Conservation (phyloP, 192 early-diverging fungal species). For the Podila minutissima region DNA sequence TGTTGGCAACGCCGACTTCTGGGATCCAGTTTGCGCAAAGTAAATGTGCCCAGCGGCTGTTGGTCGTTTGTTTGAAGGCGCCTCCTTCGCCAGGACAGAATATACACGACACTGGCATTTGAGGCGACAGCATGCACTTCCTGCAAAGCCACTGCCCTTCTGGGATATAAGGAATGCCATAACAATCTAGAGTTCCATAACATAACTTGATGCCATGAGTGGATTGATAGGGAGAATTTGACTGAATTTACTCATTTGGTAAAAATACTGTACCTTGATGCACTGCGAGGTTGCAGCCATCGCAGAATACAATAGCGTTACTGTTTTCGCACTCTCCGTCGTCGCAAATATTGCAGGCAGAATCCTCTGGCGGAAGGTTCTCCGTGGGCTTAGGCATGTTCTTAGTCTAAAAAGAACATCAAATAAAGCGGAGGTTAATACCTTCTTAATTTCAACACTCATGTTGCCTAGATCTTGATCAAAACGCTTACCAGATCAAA, state of each 20-base stretch:
- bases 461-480: not conserved
- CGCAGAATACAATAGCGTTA: constrained; percentile 99
- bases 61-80: constrained; percentile 95
- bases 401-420: constrained; percentile 65
- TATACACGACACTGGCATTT: constrained; percentile 86
- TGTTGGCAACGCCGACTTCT: constrained; percentile 87
- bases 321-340: constrained; percentile 99
- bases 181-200: constrained; percentile 79
- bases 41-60: constrained; percentile 95
- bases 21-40: constrained; percentile 98
- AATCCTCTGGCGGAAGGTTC: constrained; percentile 79
- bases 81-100: constrained; percentile 95
- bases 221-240: not conserved
- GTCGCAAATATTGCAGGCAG: constrained; percentile 93
- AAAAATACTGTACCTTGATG: constrained; percentile 80
- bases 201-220: not conserved
- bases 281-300: constrained; percentile 98
- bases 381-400: constrained; percentile 77
- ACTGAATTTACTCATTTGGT: not conserved
- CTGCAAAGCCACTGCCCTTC: constrained; percentile 99
- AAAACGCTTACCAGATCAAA: constrained; percentile 79
- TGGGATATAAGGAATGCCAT: constrained; percentile 98
- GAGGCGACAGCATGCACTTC: constrained; percentile 96
- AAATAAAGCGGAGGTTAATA: constrained; percentile 1
- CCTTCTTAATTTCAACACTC: not conserved